phyloP scores from a whole-genome alignment of 805 yeast genomes.

The Teunomyces lycoperdinae region DNA sequence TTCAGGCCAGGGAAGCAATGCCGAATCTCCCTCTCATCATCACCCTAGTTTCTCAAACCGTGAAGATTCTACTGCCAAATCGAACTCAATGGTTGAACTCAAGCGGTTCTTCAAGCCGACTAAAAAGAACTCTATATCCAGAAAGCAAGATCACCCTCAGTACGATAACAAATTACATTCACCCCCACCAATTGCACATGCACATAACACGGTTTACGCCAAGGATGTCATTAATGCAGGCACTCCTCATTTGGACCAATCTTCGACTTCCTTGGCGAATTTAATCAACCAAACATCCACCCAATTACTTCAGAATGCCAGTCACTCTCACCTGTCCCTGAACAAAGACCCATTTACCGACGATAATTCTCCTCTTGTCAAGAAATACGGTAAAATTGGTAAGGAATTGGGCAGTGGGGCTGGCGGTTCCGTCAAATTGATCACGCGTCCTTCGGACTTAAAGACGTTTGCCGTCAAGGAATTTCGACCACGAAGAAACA shows the following conservation, averaged over 20 bases:
- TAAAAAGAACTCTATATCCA: slow-evolving; percentile 24
- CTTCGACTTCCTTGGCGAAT: slow-evolving; percentile 35
- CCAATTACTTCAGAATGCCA: slow-evolving; percentile 35
- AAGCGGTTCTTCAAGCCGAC: slow-evolving; percentile 69
- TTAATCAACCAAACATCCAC: slow-evolving; percentile 37
- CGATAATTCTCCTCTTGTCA: slow-evolving; percentile 29
- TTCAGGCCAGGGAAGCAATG: not conserved
- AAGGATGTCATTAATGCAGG: not conserved
- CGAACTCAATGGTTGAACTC: slow-evolving; percentile 64
- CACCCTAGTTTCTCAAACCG: slow-evolving; percentile 7
- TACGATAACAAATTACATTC: slow-evolving; percentile 27
- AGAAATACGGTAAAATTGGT: slow-evolving; percentile 71
- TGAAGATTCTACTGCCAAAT: slow-evolving; percentile 24
- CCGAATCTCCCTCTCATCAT: slow-evolving; percentile 4
- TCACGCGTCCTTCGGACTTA: slow-evolving; percentile 65
- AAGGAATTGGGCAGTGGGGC: slow-evolving; percentile 82
- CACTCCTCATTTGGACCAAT: slow-evolving; percentile 22
- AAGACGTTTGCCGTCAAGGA: slow-evolving; percentile 81
- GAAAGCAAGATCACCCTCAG: slow-evolving; percentile 11
- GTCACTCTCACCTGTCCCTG: slow-evolving; percentile 26
- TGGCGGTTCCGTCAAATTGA: slow-evolving; percentile 79
- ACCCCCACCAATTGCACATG: slow-evolving; percentile 25
- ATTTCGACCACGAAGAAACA: slow-evolving; percentile 68
- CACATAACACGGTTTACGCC: slow-evolving; percentile 2
- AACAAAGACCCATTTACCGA: slow-evolving; percentile 37